Evolutionary conservation across 1,284 basidiomycete species (phyloP).

Genomic region (Leccinum fallax): DNA sequence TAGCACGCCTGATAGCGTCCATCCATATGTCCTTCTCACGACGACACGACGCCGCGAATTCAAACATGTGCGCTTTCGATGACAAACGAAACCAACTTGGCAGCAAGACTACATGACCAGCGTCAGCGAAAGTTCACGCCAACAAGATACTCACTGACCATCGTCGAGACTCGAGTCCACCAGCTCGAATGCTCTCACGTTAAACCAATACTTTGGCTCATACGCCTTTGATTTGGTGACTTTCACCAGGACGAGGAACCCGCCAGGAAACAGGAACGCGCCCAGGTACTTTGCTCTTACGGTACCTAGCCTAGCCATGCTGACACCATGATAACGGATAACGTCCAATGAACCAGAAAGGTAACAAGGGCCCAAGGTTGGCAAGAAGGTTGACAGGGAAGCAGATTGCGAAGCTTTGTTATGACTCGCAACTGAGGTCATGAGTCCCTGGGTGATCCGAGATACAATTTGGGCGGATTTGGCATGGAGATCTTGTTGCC

Average conservation of each 20-base stretch:
- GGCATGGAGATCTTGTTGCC: slow-evolving; percentile 64
- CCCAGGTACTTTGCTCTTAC: slow-evolving; percentile 85
- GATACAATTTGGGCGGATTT: slow-evolving; percentile 72
- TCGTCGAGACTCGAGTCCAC: slow-evolving; percentile 67
- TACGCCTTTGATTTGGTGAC: slow-evolving; percentile 79
- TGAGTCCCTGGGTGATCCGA: slow-evolving; percentile 52
- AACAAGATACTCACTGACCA: slow-evolving; percentile 44
- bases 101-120: slow-evolving; percentile 57
- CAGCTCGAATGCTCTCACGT: slow-evolving; percentile 69
- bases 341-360: slow-evolving; percentile 85
- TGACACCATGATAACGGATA: slow-evolving; percentile 61
- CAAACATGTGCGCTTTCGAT: slow-evolving; percentile 71
- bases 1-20: slow-evolving; percentile 55
- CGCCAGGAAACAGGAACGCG: slow-evolving; percentile 85
- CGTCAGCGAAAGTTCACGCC: slow-evolving; percentile 7
- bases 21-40: slow-evolving; percentile 87
- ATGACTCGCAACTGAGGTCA: slow-evolving; percentile 36
- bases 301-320: slow-evolving; percentile 42
- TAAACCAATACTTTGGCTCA: slow-evolving; percentile 87
- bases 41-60: slow-evolving; percentile 81
- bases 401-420: slow-evolving; percentile 33
- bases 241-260: slow-evolving; percentile 86
- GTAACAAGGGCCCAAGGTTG: slow-evolving; percentile 70
- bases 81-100: slow-evolving; percentile 80
- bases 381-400: slow-evolving; percentile 58